phyloP scores from a whole-genome alignment of 1,139 yeast genomes.

The Zygotorulaspora mrakii region DNA sequence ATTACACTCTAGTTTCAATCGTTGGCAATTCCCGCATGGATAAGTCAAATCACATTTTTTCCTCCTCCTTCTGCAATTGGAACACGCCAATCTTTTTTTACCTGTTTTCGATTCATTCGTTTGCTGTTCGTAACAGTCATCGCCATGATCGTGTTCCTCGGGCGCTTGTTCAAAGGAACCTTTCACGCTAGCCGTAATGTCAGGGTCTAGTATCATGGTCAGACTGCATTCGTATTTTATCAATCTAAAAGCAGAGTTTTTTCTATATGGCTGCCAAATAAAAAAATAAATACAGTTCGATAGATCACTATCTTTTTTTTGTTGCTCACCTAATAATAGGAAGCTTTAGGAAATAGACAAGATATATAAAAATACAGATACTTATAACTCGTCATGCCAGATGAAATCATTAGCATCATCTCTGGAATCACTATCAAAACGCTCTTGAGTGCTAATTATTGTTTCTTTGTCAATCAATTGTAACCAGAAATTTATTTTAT shows the following conservation, averaged over 20 bases:
- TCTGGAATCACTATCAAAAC: too few relatives aligned
- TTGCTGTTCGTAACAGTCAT: conserved; percentile 1
- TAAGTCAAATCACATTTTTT: conserved; percentile 50
- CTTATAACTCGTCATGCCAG: conserved; percentile 19
- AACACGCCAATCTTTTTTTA: conserved; percentile 34
- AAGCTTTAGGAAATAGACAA: too few relatives aligned
- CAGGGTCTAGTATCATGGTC: background rate
- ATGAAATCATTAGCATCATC: background rate
- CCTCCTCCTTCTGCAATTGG: conserved; percentile 36
- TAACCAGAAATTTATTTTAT: background rate
- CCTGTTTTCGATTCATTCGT: conserved; percentile 4
- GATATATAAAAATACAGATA: background rate
- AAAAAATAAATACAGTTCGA: too few relatives aligned
- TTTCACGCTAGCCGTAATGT: background rate
- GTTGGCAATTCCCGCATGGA: conserved; percentile 52
- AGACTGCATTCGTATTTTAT: background rate
- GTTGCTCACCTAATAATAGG: too few relatives aligned
- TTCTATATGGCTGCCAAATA: conserved; percentile 1
- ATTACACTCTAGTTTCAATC: conserved; percentile 47
- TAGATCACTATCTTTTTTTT: too few relatives aligned
- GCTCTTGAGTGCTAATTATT: background rate
- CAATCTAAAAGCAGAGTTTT: background rate
- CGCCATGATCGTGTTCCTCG: background rate
- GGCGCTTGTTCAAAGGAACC: conserved; percentile 3
- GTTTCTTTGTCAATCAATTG: background rate